Conservation (phyloP, 2,329 filamentous ascomycete genomes). For the Fusarium poae region DNA sequence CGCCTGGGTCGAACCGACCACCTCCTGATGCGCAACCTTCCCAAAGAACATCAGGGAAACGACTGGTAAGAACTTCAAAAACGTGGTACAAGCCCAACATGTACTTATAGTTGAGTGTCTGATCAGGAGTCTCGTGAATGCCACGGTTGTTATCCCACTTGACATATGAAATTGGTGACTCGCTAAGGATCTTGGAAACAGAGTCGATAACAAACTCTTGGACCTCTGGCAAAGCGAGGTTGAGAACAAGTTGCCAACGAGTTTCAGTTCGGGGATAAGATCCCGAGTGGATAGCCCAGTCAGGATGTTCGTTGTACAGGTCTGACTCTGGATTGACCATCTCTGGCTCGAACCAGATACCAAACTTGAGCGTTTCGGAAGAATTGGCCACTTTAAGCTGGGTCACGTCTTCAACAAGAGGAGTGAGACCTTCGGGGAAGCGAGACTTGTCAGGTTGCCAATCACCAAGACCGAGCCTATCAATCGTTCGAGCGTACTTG, state of each 20-base stretch:
- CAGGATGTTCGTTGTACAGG: conserved; percentile 71
- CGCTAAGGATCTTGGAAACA: conserved; percentile 66
- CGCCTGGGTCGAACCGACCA: conserved; percentile 72
- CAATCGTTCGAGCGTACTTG: conserved; percentile 69
- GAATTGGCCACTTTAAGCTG: conserved; percentile 62
- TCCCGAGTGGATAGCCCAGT: conserved; percentile 72
- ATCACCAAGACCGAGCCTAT: conserved; percentile 71
- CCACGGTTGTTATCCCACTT: conserved; percentile 79
- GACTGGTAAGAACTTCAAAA: conserved; percentile 69
- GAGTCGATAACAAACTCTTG: conserved; percentile 72
- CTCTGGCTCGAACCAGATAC: conserved; percentile 76
- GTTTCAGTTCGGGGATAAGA: conserved; percentile 67
- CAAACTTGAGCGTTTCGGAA: conserved; percentile 66
- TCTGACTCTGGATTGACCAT: conserved; percentile 75
- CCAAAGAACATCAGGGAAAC: conserved; percentile 73
- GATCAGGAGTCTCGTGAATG: conserved; percentile 70
- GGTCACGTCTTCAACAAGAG: conserved; percentile 65
- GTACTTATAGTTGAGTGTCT: conserved; percentile 68
- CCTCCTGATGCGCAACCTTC: conserved; percentile 76
- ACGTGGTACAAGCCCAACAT: conserved; percentile 74
- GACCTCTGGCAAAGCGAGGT: conserved; percentile 70
- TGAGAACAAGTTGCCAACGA: conserved; percentile 72
- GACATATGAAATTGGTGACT: conserved; percentile 68
- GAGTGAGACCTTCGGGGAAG: conserved; percentile 69
- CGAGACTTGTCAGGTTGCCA: conserved; percentile 70